Conservation (phyloP, 495 filamentous ascomycete genomes). For the Rostrohypoxylon terebratum region DNA sequence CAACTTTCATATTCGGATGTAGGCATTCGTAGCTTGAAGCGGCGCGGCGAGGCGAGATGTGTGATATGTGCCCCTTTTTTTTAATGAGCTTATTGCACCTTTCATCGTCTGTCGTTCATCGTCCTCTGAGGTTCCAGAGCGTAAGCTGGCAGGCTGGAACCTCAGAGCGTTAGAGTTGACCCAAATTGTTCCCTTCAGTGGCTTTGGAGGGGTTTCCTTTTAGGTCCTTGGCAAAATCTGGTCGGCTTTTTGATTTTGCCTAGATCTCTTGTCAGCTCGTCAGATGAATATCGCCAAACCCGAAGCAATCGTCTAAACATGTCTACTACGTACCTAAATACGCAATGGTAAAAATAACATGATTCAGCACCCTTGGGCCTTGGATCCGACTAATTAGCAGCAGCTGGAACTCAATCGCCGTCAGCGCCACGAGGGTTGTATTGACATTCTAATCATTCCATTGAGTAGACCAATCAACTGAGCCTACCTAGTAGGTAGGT, state of each 20-base stretch:
- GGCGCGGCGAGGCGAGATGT: neutral
- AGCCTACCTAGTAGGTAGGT: too few relatives aligned
- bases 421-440: conserved; percentile 9
- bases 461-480: neutral
- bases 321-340: conserved; percentile 1
- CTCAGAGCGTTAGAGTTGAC: conserved; percentile 1
- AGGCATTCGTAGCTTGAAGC: neutral
- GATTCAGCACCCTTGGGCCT: conserved; percentile 31
- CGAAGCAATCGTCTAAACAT: neutral
- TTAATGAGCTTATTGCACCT: neutral
- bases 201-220: neutral
- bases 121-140: neutral
- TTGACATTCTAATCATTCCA: conserved; percentile 12
- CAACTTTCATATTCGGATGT: neutral
- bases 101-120: neutral
- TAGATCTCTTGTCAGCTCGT: conserved; percentile 2
- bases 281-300: conserved; percentile 13
- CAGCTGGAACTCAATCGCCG: conserved; percentile 12
- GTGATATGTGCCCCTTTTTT: neutral
- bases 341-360: conserved; percentile 6
- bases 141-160: too few relatives aligned
- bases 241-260: conserved; percentile 26
- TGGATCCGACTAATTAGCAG: conserved; percentile 1
- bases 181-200: conserved; percentile 1
- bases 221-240: conserved; percentile 17